Percentiles rank a stretch among this genome's conserved stretches.
These are phyloP conservation scores for Candida silvicultrix DNA, from an alignment of 805 yeast species.

Conservation along the genomic window DNA sequence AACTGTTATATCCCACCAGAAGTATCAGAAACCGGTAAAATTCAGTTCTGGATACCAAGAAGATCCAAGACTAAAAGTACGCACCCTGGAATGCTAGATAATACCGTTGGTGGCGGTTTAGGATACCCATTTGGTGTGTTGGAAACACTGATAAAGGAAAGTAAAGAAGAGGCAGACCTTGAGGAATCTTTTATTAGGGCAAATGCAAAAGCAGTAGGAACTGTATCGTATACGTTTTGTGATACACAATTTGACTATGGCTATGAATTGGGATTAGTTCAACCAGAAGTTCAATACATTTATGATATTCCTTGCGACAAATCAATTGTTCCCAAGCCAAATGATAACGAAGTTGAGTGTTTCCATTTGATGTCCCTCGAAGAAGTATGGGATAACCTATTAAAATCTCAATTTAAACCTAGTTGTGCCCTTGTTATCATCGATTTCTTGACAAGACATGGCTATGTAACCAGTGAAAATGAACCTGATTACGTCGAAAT, in stretches of 20 bases:
- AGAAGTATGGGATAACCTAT: constrained; percentile 46
- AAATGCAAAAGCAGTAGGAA: constrained; percentile 50
- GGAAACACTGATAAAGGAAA: constrained; percentile 82
- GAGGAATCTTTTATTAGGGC: constrained; percentile 38
- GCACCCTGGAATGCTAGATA: constrained; percentile 86
- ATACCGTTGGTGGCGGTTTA: constrained; percentile 92
- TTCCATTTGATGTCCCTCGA: constrained; percentile 59
- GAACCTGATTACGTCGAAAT: constrained; percentile 67
- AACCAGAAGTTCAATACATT: constrained; percentile 83
- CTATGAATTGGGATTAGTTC: constrained; percentile 52
- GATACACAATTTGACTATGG: constrained; percentile 27
- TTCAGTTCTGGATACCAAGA: constrained; percentile 78
- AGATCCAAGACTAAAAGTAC: constrained; percentile 76
- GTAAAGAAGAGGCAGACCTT: constrained; percentile 90
- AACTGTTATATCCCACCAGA: constrained; percentile 64
- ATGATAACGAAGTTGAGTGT: constrained; percentile 71
- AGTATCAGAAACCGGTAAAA: constrained; percentile 29
- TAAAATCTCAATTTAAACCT: constrained; percentile 70
- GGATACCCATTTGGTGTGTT: constrained; percentile 71
- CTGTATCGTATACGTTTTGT: constrained; percentile 57
- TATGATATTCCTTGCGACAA: constrained; percentile 60
- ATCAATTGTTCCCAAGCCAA: constrained; percentile 44
- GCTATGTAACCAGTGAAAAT: constrained; percentile 54
- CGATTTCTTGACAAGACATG: constrained; percentile 87
- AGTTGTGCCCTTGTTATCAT: constrained; percentile 76